Evolutionary conservation across 495 filamentous ascomycete species (phyloP).

Genomic region (Neurospora terricola): DNA sequence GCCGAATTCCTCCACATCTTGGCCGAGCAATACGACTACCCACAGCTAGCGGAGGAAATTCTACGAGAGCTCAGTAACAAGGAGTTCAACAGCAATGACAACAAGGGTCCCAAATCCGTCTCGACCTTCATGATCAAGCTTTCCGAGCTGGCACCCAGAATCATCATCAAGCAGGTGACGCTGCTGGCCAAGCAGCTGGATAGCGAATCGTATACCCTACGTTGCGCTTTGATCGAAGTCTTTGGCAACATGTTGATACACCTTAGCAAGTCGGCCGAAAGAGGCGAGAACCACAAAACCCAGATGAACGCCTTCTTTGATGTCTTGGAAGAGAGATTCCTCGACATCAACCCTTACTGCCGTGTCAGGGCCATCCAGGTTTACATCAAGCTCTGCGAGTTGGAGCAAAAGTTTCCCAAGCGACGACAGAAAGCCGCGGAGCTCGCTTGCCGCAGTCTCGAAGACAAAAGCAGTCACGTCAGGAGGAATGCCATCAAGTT

Average conservation of each 20-base stretch:
- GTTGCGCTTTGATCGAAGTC: conserved; percentile 92
- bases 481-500: conserved; percentile 91
- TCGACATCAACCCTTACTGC: conserved; percentile 96
- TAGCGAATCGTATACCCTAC: conserved; percentile 92
- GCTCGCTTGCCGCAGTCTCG: conserved; percentile 74
- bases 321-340: conserved; percentile 87
- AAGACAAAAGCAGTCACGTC: conserved; percentile 98
- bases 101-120: conserved; percentile 91
- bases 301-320: conserved; percentile 97
- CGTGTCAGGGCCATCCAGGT: conserved; percentile 88
- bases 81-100: conserved; percentile 95
- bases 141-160: conserved; percentile 85
- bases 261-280: conserved; percentile 82
- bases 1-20: conserved; percentile 96
- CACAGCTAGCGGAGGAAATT: conserved; percentile 89
- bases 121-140: conserved; percentile 90
- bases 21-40: conserved; percentile 94
- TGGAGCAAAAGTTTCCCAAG: conserved; percentile 92
- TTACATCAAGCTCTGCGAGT: conserved; percentile 79
- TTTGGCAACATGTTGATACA: conserved; percentile 93
- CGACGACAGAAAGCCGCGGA: conserved; percentile 77
- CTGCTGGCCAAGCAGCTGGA: conserved; percentile 87
- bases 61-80: conserved; percentile 90
- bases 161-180: conserved; percentile 97
- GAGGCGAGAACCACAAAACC: conserved; percentile 79